Evolutionary conservation across 2,329 filamentous ascomycete species (phyloP).

Genomic region (Emergomyces pasteurianus): DNA sequence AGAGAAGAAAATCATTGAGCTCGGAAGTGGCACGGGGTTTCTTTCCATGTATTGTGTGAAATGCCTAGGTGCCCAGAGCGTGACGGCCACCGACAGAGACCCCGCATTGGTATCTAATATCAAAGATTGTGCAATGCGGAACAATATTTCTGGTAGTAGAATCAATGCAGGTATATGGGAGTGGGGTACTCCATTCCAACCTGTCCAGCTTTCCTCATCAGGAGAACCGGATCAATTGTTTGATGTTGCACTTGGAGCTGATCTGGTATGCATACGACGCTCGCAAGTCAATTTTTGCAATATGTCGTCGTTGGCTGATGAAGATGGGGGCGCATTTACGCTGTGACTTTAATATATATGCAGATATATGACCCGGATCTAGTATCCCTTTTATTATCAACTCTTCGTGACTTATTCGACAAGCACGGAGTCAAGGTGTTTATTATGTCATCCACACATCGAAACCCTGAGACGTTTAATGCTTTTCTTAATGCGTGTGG

Average conservation of each 20-base stretch:
- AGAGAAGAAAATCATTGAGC: constrained; percentile 48
- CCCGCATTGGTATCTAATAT: constrained; percentile 29
- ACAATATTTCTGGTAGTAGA: constrained; percentile 16
- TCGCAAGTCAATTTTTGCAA: background rate
- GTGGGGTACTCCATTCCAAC: constrained; percentile 25
- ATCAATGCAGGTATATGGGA: constrained; percentile 30
- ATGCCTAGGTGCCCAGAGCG: constrained; percentile 40
- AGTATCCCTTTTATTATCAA: constrained; percentile 45
- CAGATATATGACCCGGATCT: constrained; percentile 51
- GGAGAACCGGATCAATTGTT: constrained; percentile 12
- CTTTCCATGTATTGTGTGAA: constrained; percentile 52
- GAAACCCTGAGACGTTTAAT: constrained; percentile 51
- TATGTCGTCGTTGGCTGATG: background rate
- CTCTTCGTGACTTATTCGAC: constrained; percentile 45
- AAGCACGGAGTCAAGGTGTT: constrained; percentile 40
- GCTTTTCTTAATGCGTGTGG: constrained; percentile 47
- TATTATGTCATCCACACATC: constrained; percentile 49
- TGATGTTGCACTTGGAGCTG: constrained; percentile 31
- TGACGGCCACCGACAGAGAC: constrained; percentile 54
- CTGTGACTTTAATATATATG: constrained; percentile 1
- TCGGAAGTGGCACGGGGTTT: constrained; percentile 57
- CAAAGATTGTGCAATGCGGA: constrained; percentile 24
- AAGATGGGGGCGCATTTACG: constrained; percentile 1
- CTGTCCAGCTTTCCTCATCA: background rate
- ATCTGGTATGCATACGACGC: constrained; percentile 23